A percentile compares a stretch with the other conserved stretches of the same genome.
Evolutionary conservation across 441 rosid genomes (phyloP).

Genomic region (Bruguiera hainesii): DNA sequence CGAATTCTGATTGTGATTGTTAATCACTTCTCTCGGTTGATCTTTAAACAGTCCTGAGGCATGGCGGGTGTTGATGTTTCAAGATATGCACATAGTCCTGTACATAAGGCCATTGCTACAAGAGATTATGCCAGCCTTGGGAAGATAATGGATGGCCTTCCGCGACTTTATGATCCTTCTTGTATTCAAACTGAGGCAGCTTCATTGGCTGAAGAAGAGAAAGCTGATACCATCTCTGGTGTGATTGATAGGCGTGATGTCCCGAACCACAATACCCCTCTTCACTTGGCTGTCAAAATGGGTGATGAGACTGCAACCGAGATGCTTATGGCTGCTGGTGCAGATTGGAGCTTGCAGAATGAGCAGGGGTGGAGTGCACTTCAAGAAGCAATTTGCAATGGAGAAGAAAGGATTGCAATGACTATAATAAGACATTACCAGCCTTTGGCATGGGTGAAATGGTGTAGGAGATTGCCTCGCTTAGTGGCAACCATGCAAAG

Average conservation of each 20-base stretch:
- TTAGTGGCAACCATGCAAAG: constrained; percentile 67
- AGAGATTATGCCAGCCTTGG: constrained; percentile 69
- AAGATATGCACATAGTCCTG: constrained; percentile 75
- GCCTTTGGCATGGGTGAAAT: constrained; percentile 94
- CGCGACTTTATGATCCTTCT: constrained; percentile 63
- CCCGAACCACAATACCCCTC: constrained; percentile 81
- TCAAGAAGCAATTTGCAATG: constrained; percentile 87
- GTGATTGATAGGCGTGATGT: constrained; percentile 86
- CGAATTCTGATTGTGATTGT: constrained; percentile 28
- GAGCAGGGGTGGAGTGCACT: constrained; percentile 97
- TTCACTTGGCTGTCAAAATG: constrained; percentile 87
- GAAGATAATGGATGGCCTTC: constrained; percentile 70
- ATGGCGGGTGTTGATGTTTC: constrained; percentile 85
- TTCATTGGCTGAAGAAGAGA: constrained; percentile 80
- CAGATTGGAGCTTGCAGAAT: constrained; percentile 96
- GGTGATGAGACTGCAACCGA: constrained; percentile 73
- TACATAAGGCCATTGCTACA: constrained; percentile 67
- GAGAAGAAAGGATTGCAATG: constrained; percentile 76
- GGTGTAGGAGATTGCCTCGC: constrained; percentile 96
- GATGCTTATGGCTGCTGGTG: constrained; percentile 91
- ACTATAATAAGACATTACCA: constrained; percentile 81
- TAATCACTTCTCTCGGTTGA: constrained; percentile 18
- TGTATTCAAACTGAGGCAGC: constrained; percentile 69
- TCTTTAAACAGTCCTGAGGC: constrained; percentile 30
- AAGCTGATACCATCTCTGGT: constrained; percentile 70